A percentile compares a stretch with the other conserved stretches of the same genome.
These are phyloP conservation scores for Colletotrichum spaethianum DNA, from an alignment of 2,329 filamentous ascomycete genomes.

Conservation along the genomic window DNA sequence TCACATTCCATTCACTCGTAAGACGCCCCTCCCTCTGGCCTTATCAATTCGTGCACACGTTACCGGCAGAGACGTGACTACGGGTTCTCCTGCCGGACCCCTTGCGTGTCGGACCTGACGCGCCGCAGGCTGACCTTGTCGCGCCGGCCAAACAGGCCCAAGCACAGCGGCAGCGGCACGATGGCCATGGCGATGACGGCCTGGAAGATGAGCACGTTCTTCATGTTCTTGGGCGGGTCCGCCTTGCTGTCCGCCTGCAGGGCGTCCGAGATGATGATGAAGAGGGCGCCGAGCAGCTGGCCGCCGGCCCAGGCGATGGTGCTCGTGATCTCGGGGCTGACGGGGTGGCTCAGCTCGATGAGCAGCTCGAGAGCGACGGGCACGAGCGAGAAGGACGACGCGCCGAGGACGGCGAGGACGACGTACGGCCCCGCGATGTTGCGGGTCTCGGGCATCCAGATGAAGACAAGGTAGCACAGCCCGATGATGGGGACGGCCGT, in stretches of 20 bases:
- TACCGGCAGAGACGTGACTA: neutral
- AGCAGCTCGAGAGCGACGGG: constrained; percentile 90
- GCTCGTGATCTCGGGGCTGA: constrained; percentile 87
- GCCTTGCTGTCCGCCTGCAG: constrained; percentile 70
- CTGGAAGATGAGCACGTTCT: constrained; percentile 81
- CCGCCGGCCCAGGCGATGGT: constrained; percentile 90
- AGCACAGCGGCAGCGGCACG: constrained; percentile 75
- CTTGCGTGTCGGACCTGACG: constrained; percentile 57
- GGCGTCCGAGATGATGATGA: constrained; percentile 86
- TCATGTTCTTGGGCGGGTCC: constrained; percentile 80
- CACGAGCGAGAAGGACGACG: constrained; percentile 83
- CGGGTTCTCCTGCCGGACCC: neutral
- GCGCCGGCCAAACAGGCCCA: constrained; percentile 78
- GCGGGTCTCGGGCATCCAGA: constrained; percentile 78
- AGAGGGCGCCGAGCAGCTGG: constrained; percentile 86
- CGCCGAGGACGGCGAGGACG: constrained; percentile 83
- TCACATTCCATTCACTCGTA: neutral
- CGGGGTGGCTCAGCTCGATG: constrained; percentile 88
- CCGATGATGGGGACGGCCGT: constrained; percentile 81
- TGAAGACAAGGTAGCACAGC: constrained; percentile 80
- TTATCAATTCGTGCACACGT: neutral
- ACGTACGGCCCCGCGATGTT: constrained; percentile 78
- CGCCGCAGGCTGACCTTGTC: constrained; percentile 67
- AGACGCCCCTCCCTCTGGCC: neutral
- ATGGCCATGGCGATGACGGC: constrained; percentile 77